Conservation (phyloP, 192 early-diverging fungal genomes). For the Coemansia sp. region DNA sequence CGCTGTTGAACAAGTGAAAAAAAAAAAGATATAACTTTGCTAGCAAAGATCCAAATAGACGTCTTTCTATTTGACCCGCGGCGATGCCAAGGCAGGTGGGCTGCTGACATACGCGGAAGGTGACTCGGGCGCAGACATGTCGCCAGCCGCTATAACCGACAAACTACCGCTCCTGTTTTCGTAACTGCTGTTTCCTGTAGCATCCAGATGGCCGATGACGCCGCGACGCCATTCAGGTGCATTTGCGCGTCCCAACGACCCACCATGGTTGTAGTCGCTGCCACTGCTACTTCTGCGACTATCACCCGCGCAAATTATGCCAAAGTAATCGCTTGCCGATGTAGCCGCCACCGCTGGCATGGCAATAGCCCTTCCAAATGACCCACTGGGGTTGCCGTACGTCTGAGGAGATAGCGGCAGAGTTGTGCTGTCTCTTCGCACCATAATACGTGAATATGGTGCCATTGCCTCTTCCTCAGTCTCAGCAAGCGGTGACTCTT, state of each 20-base stretch:
- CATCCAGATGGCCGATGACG: constrained; percentile 28
- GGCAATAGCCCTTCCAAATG: background rate
- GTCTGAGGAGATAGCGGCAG: constrained; percentile 14
- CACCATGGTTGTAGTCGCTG: constrained; percentile 12
- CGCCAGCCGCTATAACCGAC: background rate
- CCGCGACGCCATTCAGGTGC: constrained; percentile 38
- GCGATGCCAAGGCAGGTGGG: constrained; percentile 27
- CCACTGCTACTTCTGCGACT: background rate
- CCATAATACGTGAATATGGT: background rate
- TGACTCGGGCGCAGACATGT: constrained; percentile 7
- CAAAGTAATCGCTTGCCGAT: constrained; percentile 35
- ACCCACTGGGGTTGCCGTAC: background rate
- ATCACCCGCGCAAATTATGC: constrained; percentile 13
- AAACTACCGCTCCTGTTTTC: background rate
- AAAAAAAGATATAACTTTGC: too few species aligned
- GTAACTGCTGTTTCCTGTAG: constrained; percentile 1
- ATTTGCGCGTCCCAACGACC: background rate
- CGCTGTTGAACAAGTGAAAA: too few species aligned
- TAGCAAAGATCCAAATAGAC: too few species aligned
- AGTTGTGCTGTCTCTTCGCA: background rate
- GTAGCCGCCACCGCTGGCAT: constrained; percentile 4
- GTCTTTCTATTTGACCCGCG: constrained; percentile 25
- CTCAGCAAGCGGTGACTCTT: constrained; percentile 13
- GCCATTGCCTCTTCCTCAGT: background rate
- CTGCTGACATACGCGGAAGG: constrained; percentile 17